Conservation (phyloP, 768 basidiomycete genomes). For the Xanthoconium stramineum region DNA sequence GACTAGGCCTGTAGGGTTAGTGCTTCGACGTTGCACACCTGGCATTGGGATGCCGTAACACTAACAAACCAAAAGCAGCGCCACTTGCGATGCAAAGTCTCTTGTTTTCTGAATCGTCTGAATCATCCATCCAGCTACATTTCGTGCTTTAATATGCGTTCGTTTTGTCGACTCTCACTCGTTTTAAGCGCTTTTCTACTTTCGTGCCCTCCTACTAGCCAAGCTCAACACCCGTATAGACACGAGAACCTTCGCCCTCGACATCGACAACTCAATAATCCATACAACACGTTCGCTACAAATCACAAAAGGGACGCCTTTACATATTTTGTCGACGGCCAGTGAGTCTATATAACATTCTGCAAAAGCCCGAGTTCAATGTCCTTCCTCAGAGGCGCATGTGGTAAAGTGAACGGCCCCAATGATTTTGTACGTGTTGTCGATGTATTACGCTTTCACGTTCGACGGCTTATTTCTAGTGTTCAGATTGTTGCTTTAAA, state of each 20-base stretch:
- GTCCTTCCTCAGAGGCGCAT: conserved; percentile 38
- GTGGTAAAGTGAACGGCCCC: conserved; percentile 25
- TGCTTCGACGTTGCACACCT: neutral
- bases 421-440: conserved; percentile 25
- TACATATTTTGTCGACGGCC: conserved; percentile 28
- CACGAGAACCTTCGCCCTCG: conserved; percentile 13
- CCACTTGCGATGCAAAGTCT: too few species aligned
- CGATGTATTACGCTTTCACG: neutral
- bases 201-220: conserved; percentile 2
- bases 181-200: conserved; percentile 18
- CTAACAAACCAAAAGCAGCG: too few species aligned
- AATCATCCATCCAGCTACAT: neutral
- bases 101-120: neutral
- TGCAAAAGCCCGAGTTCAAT: neutral
- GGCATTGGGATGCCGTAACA: too few species aligned
- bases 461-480: neutral
- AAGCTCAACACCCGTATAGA: conserved; percentile 6
- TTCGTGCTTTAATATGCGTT: conserved; percentile 25
- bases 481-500: conserved; percentile 45
- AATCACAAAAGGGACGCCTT: conserved; percentile 22
- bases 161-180: conserved; percentile 25
- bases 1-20: neutral
- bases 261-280: conserved; percentile 2
- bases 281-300: neutral
- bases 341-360: conserved; percentile 12